Evolutionary conservation across 108 stramenopile genomes (phyloP).

Genomic region (Cyclotella kingstonii): DNA sequence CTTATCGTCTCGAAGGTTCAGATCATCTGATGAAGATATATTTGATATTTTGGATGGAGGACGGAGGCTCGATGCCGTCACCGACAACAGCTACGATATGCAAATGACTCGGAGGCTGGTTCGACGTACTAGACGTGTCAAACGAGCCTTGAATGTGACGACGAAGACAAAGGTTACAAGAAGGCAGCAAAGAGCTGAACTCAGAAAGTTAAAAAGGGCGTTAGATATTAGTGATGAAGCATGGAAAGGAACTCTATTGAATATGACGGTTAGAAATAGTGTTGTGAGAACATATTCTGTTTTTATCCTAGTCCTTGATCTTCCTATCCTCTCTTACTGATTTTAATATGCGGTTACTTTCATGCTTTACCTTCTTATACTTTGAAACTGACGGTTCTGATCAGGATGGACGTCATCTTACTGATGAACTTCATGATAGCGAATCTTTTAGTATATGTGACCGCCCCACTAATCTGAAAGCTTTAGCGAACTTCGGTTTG

Average conservation of each 20-base stretch:
- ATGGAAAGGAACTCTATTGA: not conserved
- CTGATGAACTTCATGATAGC: not conserved
- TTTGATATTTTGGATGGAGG: no score
- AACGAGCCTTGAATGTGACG: not conserved
- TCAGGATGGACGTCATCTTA: not conserved
- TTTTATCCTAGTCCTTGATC: not conserved
- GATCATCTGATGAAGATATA: not conserved
- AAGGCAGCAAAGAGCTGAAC: not conserved
- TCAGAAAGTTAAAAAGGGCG: not conserved
- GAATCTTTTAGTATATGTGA: not conserved
- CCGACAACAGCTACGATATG: no score
- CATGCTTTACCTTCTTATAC: not conserved
- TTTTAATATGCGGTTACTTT: not conserved
- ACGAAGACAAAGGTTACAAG: not conserved
- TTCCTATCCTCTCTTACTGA: not conserved
- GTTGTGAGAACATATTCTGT: not conserved
- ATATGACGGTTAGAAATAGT: not conserved
- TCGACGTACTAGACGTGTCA: not conserved
- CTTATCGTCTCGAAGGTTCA: not conserved
- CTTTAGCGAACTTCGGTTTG: not conserved
- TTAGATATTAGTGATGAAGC: not conserved
- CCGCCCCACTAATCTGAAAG: not conserved
- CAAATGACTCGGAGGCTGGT: conserved; percentile 1
- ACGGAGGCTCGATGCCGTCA: no score
- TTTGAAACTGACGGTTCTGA: not conserved